Base-by-base conservation (phyloP, 352 stramenopile species). In the Globisporangium acanthophoron region DNA sequence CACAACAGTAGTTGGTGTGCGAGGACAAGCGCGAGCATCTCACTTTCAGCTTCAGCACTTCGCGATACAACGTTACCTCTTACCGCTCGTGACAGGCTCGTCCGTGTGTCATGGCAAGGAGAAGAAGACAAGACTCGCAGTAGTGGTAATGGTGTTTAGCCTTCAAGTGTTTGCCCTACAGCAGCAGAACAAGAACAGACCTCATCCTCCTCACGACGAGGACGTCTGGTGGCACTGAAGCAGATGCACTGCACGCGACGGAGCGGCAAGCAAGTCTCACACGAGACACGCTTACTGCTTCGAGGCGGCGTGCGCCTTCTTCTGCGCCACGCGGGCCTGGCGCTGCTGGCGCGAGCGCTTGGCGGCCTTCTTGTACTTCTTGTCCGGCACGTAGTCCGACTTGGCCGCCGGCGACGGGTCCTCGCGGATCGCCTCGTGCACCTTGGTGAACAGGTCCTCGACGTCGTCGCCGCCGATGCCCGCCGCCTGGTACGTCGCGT, bases 361-460 rank as follows among this genome's bases (percentile, higher is more conserved):
- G 56, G 74, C 75, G 54, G 65, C 70, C 29, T 84, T 78, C 87
- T 98, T 99, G 93, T 92, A 98, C 75, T 88, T 94, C 78, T 97
- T 97, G 76, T 98, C 91, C 48, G 85, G 82, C 33, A 69, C 78
- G 76, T 94, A 95, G 8, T 78, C 79, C 68, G 94, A 96, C 92
- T 99, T 99, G 49, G 86, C 64, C 29, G 88, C 81, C 18, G 93
- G 79, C 58, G 82, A 94, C 39, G 97, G 97, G 85, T 99, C 96
- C 64, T 95, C 96, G 56, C 96, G 96, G 79, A 99, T 99, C 63
- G 95, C 92, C 70, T 98, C 93, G 73, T 99, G 97, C 35, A 98
- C 96, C 67, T 90, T 88, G 52, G 95, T 92, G 69, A 98, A 96
- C 51, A 92, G 46, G 66, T 95, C 88, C 72, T 96, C 88, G 9